These are phyloP conservation scores for Paraphaeosphaeria minitans DNA, from an alignment of 2,329 filamentous ascomycete species.

Conservation along the genomic window DNA sequence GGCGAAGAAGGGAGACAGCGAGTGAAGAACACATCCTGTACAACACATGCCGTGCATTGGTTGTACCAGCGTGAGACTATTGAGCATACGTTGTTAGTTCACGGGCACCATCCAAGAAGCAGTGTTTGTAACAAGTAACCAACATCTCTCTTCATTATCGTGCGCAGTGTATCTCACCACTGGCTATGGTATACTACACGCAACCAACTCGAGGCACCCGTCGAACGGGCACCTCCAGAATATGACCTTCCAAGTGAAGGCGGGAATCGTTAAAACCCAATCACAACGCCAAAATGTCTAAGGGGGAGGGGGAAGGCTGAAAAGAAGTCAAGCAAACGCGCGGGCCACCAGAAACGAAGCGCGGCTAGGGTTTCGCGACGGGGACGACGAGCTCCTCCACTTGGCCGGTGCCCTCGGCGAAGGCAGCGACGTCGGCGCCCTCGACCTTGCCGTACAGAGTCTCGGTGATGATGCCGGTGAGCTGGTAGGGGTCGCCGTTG, in stretches of 20 bases:
- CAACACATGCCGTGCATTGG: background rate
- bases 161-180: conserved; percentile 1
- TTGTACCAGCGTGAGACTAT: too few species aligned
- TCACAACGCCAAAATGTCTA: conserved; percentile 6
- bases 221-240: background rate
- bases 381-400: conserved; percentile 37
- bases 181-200: conserved; percentile 10
- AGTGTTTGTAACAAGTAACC: background rate
- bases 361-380: conserved; percentile 21
- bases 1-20: background rate
- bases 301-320: too few species aligned
- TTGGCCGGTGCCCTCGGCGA: conserved; percentile 35
- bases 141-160: conserved; percentile 7
- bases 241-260: conserved; percentile 3
- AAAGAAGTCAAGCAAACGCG: conserved; percentile 3
- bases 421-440: conserved; percentile 53
- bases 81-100: background rate
- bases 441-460: conserved; percentile 61
- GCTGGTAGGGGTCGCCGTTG: conserved; percentile 87
- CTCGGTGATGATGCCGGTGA: conserved; percentile 79
- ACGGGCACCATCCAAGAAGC: background rate
- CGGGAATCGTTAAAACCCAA: conserved; percentile 8
- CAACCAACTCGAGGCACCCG: conserved; percentile 1
- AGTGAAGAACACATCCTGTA: background rate
- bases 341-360: background rate